These are phyloP conservation scores for Tetrapisispora pingtungensis DNA, from an alignment of 805 yeast genomes.

Conservation along the genomic window DNA sequence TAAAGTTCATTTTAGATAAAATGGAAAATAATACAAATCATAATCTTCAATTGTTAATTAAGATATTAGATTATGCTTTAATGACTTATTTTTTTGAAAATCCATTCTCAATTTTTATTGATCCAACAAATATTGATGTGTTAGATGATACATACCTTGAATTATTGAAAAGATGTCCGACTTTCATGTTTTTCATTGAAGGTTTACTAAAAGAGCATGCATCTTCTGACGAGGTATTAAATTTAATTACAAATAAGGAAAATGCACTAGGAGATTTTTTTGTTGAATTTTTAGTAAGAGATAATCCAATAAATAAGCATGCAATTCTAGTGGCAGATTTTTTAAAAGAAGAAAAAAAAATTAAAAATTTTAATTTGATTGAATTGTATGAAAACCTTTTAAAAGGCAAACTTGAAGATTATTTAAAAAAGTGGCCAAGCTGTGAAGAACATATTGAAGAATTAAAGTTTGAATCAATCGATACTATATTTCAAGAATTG, in stretches of 20 bases:
- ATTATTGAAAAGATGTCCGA: conserved; percentile 24
- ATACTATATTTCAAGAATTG: conserved; percentile 27
- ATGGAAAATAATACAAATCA: conserved; percentile 28
- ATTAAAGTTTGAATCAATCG: conserved; percentile 23
- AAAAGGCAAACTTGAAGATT: conserved; percentile 16
- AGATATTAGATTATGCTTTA: conserved; percentile 26
- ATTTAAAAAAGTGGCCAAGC: conserved; percentile 20
- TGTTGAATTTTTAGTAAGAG: conserved; percentile 26
- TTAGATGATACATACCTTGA: conserved; percentile 22
- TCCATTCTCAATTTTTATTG: conserved; percentile 29
- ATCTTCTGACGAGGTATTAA: conserved; percentile 19
- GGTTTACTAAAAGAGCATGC: conserved; percentile 21
- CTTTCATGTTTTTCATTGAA: conserved; percentile 29
- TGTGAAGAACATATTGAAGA: conserved; percentile 13
- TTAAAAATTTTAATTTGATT: conserved; percentile 23
- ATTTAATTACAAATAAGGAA: conserved; percentile 19
- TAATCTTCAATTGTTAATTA: conserved; percentile 23
- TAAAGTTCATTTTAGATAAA: conserved; percentile 23
- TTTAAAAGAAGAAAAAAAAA: conserved; percentile 18
- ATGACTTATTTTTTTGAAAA: conserved; percentile 29
- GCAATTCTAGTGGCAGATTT: conserved; percentile 20
- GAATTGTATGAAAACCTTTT: conserved; percentile 25
- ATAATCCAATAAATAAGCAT: conserved; percentile 28
- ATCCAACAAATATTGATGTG: conserved; percentile 24
- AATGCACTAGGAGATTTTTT: conserved; percentile 23